A percentile compares a stretch with the other conserved stretches of the same genome.
These are phyloP conservation scores for Curvularia sp. DNA, from an alignment of 2,329 filamentous ascomycete species.

Conservation along the genomic window DNA sequence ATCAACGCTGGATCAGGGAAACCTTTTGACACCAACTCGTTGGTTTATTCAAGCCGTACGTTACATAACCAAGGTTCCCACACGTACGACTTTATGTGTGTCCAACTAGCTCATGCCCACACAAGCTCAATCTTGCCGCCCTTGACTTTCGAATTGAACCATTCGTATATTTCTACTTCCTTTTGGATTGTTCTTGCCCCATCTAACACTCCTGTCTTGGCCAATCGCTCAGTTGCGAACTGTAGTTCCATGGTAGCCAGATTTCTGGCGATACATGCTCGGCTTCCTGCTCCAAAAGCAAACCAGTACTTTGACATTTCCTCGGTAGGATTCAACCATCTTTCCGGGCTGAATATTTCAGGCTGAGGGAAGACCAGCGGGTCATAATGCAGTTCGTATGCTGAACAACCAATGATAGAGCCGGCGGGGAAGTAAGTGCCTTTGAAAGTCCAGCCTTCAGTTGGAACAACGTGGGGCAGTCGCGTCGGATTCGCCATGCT, in stretches of 20 bases:
- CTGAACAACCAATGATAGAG: slow-evolving; percentile 38
- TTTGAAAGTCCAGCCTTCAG: slow-evolving; percentile 38
- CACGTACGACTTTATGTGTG: neutral
- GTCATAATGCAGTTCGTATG: slow-evolving; percentile 40
- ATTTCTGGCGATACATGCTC: slow-evolving; percentile 44
- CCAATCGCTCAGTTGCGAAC: slow-evolving; percentile 51
- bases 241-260: slow-evolving; percentile 40
- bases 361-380: slow-evolving; percentile 27
- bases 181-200: slow-evolving; percentile 53
- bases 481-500: slow-evolving; percentile 51
- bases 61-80: too few species aligned
- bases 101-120: slow-evolving; percentile 16
- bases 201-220: slow-evolving; percentile 53
- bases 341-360: slow-evolving; percentile 31
- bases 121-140: slow-evolving; percentile 56
- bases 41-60: too few species aligned
- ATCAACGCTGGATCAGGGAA: neutral
- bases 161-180: slow-evolving; percentile 60
- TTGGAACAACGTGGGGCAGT: slow-evolving; percentile 39
- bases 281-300: slow-evolving; percentile 42
- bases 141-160: slow-evolving; percentile 63
- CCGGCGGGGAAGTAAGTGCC: slow-evolving; percentile 32
- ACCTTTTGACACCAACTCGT: neutral
- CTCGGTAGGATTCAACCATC: slow-evolving; percentile 43
- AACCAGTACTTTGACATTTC: slow-evolving; percentile 46